Percentiles rank a stretch among this genome's conserved stretches.
phyloP scores from a whole-genome alignment of 2,329 filamentous ascomycete species.

The Periconia macrospinosa region DNA sequence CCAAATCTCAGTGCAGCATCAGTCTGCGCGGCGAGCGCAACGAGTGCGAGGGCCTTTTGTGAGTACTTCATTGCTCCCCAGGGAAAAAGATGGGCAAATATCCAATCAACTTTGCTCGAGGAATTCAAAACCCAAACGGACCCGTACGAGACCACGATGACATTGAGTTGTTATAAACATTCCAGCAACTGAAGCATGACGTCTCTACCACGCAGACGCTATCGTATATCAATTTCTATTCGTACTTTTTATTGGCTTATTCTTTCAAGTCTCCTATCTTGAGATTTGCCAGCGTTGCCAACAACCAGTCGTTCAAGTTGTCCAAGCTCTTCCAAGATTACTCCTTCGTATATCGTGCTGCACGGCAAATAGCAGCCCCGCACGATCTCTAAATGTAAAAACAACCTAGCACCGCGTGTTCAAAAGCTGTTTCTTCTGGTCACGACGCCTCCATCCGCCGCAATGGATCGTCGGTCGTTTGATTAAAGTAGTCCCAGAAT shows the following conservation, averaged over 20 bases:
- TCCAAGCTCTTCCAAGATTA: not conserved
- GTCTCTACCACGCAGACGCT: not conserved
- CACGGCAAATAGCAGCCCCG: not conserved
- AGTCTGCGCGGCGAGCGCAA: constrained; percentile 6
- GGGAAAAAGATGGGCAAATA: not conserved
- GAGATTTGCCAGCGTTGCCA: not conserved
- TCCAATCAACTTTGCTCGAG: not conserved
- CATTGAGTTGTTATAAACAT: not conserved
- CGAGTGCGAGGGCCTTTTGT: constrained; percentile 2
- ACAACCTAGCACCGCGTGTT: not conserved
- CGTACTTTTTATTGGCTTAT: not conserved
- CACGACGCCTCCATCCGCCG: too few species aligned
- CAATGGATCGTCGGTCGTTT: too few species aligned
- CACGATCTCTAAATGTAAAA: not conserved
- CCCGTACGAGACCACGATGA: not conserved
- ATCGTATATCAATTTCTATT: not conserved
- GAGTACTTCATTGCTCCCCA: constrained; percentile 12
- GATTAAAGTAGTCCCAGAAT: too few species aligned
- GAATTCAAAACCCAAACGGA: not conserved
- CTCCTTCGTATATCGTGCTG: not conserved
- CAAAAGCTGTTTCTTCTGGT: not conserved
- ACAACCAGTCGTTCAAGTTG: not conserved
- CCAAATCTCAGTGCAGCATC: constrained; percentile 19
- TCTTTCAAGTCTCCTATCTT: not conserved
- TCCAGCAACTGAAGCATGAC: not conserved